Evolutionary conservation across 1,284 basidiomycete genomes (phyloP).

Genomic region (Boletus nobilissimus): DNA sequence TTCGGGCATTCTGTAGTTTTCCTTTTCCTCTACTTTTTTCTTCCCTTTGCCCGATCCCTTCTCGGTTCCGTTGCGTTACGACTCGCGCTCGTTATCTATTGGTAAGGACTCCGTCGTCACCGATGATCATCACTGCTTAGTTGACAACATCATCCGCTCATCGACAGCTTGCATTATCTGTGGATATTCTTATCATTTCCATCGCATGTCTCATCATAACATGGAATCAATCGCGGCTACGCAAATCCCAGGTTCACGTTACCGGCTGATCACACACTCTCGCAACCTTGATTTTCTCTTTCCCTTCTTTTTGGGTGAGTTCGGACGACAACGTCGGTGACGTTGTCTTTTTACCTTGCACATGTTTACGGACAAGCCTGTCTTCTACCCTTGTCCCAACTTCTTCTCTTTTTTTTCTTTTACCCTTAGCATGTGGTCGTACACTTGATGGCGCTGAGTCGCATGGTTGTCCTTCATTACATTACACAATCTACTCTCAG

Average conservation of each 20-base stretch:
- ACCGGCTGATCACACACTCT: not conserved
- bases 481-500: not conserved
- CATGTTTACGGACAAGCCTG: too few species aligned
- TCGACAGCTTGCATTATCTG: constrained; percentile 45
- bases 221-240: constrained; percentile 38
- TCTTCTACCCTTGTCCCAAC: not conserved
- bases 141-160: constrained; percentile 7
- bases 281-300: not conserved
- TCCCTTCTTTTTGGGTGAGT: not conserved
- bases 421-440: not conserved
- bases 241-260: constrained; percentile 1
- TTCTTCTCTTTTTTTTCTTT: not conserved
- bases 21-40: not conserved
- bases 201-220: constrained; percentile 40
- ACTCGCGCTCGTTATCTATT: constrained; percentile 41
- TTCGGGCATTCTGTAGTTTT: constrained; percentile 72
- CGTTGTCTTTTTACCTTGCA: not conserved
- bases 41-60: not conserved
- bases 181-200: constrained; percentile 43
- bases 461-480: not conserved
- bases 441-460: not conserved
- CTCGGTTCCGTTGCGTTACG: constrained; percentile 17
- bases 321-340: not conserved
- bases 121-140: not conserved
- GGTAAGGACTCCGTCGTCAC: constrained; percentile 22